phyloP scores from a whole-genome alignment of 345 rosid species.

The Passiflora organensis region DNA sequence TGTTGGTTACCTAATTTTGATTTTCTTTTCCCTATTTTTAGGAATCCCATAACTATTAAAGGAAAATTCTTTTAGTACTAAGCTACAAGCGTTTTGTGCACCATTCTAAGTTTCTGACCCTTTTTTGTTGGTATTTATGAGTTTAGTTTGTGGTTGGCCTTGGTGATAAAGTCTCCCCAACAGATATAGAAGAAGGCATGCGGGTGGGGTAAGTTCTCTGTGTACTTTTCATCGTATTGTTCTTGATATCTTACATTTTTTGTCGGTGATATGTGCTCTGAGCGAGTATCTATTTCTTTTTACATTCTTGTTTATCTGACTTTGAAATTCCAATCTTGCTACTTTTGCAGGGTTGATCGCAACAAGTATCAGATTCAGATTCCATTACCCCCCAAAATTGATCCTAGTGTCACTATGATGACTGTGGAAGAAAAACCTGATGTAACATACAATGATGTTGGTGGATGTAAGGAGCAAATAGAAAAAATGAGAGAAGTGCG shows the following conservation, averaged over 20 bases:
- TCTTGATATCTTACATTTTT: neutral
- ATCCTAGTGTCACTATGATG: constrained; percentile 99
- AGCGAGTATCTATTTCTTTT: neutral
- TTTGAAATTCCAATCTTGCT: neutral
- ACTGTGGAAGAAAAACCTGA: constrained; percentile 98
- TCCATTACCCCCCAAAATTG: constrained; percentile 96
- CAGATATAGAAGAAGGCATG: constrained; percentile 99
- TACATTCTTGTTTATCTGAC: neutral
- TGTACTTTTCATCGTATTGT: neutral
- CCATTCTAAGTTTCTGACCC: too few species aligned
- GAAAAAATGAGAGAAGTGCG: constrained; percentile 95
- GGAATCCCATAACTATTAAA: neutral
- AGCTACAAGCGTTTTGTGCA: neutral
- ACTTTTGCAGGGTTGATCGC: constrained; percentile 76
- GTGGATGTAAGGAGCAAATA: constrained; percentile 97
- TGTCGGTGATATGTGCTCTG: neutral
- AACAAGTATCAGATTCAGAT: constrained; percentile 98
- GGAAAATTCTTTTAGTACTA: neutral
- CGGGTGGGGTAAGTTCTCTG: constrained; percentile 72
- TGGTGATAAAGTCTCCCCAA: constrained; percentile 95
- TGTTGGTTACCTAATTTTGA: neutral
- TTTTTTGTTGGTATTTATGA: neutral
- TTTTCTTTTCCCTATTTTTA: neutral
- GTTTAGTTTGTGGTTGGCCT: constrained; percentile 93
- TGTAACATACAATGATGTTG: constrained; percentile 95